These are phyloP conservation scores for Saitozyma sp. DNA, from an alignment of 768 basidiomycete genomes.

Conservation along the genomic window DNA sequence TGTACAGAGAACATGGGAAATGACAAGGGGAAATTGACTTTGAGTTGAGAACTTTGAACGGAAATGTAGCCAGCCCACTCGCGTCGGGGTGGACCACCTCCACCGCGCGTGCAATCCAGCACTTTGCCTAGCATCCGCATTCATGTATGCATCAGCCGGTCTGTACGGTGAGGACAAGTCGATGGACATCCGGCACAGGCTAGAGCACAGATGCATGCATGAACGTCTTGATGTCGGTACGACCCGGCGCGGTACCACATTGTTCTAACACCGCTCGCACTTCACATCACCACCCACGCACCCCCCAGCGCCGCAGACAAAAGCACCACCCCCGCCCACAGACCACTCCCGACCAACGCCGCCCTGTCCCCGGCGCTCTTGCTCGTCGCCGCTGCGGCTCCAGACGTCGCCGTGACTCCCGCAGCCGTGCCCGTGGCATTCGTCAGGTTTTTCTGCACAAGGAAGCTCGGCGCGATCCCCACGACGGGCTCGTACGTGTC, in stretches of 20 bases:
- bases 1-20: too few relatives aligned
- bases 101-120: too few relatives aligned
- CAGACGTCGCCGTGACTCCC: not conserved
- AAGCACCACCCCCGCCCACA: not conserved
- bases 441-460: slow-evolving; percentile 19
- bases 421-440: slow-evolving; percentile 4
- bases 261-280: not conserved
- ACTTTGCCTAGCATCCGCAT: too few relatives aligned
- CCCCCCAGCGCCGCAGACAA: not conserved
- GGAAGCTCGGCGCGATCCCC: slow-evolving; percentile 33
- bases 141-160: too few relatives aligned
- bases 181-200: slow-evolving; percentile 1
- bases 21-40: too few relatives aligned
- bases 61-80: too few relatives aligned
- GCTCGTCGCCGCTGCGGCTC: slow-evolving; percentile 1
- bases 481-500: slow-evolving; percentile 40
- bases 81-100: too few relatives aligned
- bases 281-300: not conserved
- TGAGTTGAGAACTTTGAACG: too few relatives aligned
- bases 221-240: not conserved
- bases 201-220: not conserved
- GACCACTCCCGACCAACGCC: not conserved
- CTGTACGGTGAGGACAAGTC: not conserved
- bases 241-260: not conserved
- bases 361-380: not conserved